Evolutionary conservation across 208 protist genomes (phyloP), one percentile per base, ranked within the genome.

Genomic region (Naegleria gruberi): DNA sequence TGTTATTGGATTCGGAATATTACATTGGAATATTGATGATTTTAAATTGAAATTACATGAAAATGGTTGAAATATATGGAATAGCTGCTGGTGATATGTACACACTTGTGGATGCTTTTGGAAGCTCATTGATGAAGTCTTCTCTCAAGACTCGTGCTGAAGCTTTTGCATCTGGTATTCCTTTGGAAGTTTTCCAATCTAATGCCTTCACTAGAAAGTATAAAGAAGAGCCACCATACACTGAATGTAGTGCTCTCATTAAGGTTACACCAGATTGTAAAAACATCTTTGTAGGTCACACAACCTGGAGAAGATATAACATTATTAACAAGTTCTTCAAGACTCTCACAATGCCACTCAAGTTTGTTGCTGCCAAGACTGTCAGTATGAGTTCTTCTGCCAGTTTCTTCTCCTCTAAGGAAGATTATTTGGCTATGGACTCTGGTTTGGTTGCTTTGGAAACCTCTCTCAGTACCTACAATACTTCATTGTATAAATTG

Each of bases 291-390:
- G 43, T 42, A 4, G 87, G 74, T 40, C 87, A 90, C 47, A 90
- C 87, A 6, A 90, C 87, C 19, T 90, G 87, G 87, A 84, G 87
- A 51, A 57, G 43, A 41, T 90, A 42, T 90, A 41, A 41, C 15
- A 84, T 90, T 51, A 90, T 90, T 46, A 55, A 85, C n/a, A 82
- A 84, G 40, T 57, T 84, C 23, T 90, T 44, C n/a, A 90, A 90
- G n/a, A 40, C 34, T 44, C 34, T 82, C n/a, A 41, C 30, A 19
- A 26, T 89, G 15, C n/a, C 65, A 37, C 30, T 77, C 1, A 77
- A 77, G 8, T 41, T 45, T 82, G 44, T 73, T 40, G 17, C 65
- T 37, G 17, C 65, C 2, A 77, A 77, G n/a, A 77, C 17, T 37
- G 8, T 77, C 2, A 77, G 26, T 7, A 37, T 77, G 17, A 77